A percentile compares a stretch with the other conserved stretches of the same genome.
These are phyloP conservation scores for Camellia sinensis DNA, from an alignment of 148 eudicot genomes.

Conservation along the genomic window DNA sequence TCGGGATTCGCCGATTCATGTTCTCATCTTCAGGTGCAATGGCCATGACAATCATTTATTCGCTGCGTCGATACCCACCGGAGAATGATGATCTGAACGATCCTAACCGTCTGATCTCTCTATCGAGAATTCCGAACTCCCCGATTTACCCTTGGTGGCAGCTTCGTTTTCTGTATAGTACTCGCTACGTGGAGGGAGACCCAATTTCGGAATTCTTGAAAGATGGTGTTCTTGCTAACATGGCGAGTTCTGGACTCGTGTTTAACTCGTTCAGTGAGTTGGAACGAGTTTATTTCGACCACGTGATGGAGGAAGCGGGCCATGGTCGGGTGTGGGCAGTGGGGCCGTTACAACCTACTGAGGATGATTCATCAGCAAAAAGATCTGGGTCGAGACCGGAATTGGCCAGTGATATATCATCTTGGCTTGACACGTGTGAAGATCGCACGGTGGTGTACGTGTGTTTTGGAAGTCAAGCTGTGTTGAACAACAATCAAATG, in stretches of 20 bases:
- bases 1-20: constrained; percentile 43
- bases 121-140: constrained; percentile 25
- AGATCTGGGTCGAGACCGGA: not conserved
- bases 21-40: constrained; percentile 42
- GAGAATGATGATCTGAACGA: not conserved
- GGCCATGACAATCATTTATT: constrained; percentile 20
- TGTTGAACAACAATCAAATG: constrained; percentile 42
- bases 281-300: constrained; percentile 42
- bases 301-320: constrained; percentile 24
- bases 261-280: constrained; percentile 43
- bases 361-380: not conserved
- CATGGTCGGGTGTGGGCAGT: constrained; percentile 37
- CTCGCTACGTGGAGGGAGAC: constrained; percentile 34
- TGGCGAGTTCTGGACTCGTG: constrained; percentile 45
- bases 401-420: constrained; percentile 17
- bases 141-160: constrained; percentile 21
- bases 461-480: constrained; percentile 64
- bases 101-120: not conserved
- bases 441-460: constrained; percentile 56
- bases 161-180: constrained; percentile 29
- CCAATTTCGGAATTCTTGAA: constrained; percentile 35
- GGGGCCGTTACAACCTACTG: constrained; percentile 33
- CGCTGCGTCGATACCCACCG: constrained; percentile 18
- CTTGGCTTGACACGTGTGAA: constrained; percentile 56
- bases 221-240: constrained; percentile 39